Evolutionary conservation across 805 yeast species (phyloP), one percentile per base, ranked within the genome.

Genomic region (Metschnikowia kofuensis): DNA sequence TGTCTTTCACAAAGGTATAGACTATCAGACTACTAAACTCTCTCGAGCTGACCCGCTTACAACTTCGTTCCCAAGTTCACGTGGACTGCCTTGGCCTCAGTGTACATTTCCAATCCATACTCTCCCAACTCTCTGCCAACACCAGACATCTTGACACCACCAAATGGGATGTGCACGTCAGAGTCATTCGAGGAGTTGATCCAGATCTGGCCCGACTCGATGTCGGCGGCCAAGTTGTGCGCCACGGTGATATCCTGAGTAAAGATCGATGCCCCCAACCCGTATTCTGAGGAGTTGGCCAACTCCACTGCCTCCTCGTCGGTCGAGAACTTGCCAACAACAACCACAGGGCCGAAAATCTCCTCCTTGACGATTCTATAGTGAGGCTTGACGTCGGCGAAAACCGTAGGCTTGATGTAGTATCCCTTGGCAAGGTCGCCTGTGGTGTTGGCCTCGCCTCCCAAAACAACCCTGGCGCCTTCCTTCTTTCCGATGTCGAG

Each of bases 311-410:
- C 96, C 61, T 88, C 91, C 43, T 80, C 85, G 55, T 82, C 85
- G 30, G 82, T 71, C 35, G 70, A 63, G 69, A 89, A 89, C 66
- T 79, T 80, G 49, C 84, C 80, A 34, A 85, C 74, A 7, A 82
- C 75, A 27, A 84, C 89, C 32, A 89, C 96, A 13, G 96, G 96
- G 15, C 96, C 96, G 66, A 89, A 89, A 50, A 89, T 87, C 68
- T 89, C 96, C 67, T 89, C 96, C 55, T 76, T 76, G 49, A 84
- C 85, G 44, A 89, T 79, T 51, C 77, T 72, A 80, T 84, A 83
- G 31, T 75, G 65, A 52, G 84, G 83, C 46, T 73, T 76, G 42
- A 86, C 89, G 59, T 86, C 87, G 27, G 84, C 76, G 58, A 88
- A 87, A 38, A 89, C 75, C 4, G 95, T 87, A 49, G 96, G 96